phyloP scores from a whole-genome alignment of 129 eudicot genomes.

The Sambucus nigra region DNA sequence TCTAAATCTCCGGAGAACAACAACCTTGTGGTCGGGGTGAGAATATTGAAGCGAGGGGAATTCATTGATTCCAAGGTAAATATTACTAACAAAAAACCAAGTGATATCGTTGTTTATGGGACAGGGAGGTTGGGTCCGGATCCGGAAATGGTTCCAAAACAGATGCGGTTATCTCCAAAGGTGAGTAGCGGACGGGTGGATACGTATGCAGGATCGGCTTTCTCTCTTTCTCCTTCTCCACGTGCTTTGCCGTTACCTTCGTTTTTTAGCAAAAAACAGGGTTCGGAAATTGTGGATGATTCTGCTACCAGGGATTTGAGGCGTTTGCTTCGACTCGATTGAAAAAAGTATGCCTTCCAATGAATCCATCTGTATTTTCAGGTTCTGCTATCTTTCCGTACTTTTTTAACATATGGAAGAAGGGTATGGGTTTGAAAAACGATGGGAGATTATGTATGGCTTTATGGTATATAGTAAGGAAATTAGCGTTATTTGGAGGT shows the following conservation, averaged over 20 bases:
- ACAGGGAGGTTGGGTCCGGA: constrained; percentile 10
- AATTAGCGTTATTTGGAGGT: not conserved
- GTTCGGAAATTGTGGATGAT: constrained; percentile 11
- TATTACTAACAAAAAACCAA: not conserved
- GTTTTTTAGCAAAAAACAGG: constrained; percentile 19
- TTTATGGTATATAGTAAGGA: not conserved
- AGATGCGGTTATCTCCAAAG: not conserved
- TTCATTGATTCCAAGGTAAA: constrained; percentile 7
- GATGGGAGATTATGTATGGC: not conserved
- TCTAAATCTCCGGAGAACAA: constrained; percentile 1
- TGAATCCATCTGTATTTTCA: not conserved
- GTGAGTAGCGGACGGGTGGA: constrained; percentile 1
- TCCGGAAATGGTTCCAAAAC: constrained; percentile 4
- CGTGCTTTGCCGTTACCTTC: constrained; percentile 41
- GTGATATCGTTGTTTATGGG: constrained; percentile 1
- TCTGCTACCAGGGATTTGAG: constrained; percentile 38
- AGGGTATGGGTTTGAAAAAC: not conserved
- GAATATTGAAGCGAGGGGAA: constrained; percentile 31
- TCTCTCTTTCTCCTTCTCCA: constrained; percentile 40
- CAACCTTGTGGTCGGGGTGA: constrained; percentile 19
- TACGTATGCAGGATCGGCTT: constrained; percentile 44
- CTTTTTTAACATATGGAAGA: constrained; percentile 15
- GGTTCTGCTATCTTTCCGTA: constrained; percentile 6
- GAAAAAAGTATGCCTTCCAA: not conserved
- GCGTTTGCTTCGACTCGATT: constrained; percentile 48